Percentiles rank a stretch among this genome's conserved stretches.
These are phyloP conservation scores for Aureobasidium sp. DNA, from an alignment of 2,329 filamentous ascomycete genomes.

Conservation along the genomic window DNA sequence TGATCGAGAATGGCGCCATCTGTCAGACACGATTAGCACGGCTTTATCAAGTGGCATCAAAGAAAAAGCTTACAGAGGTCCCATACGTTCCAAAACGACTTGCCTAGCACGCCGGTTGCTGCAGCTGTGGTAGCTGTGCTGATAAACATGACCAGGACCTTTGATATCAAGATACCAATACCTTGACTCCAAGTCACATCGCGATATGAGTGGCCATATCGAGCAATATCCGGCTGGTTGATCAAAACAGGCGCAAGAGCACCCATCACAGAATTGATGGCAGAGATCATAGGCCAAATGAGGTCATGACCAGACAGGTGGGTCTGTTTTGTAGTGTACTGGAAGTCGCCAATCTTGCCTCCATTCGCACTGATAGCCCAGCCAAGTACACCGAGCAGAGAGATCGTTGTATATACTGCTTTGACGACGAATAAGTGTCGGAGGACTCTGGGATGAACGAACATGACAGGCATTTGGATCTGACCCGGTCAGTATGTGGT, in stretches of 20 bases:
- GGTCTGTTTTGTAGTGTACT: not conserved
- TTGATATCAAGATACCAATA: not conserved
- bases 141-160: not conserved
- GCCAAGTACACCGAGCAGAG: not conserved
- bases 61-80: not conserved
- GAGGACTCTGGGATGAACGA: not conserved
- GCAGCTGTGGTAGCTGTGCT: slow-evolving; percentile 1
- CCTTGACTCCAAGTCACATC: slow-evolving; percentile 4
- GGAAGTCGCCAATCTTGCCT: not conserved
- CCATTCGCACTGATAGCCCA: not conserved
- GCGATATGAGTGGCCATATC: not conserved
- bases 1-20: slow-evolving; percentile 1
- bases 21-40: not conserved
- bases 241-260: not conserved
- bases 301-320: not conserved
- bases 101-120: not conserved
- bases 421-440: not conserved
- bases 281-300: slow-evolving; percentile 4
- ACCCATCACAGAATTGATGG: slow-evolving; percentile 2
- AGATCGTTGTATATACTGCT: not conserved
- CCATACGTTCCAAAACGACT: slow-evolving; percentile 1
- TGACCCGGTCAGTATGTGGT: not conserved
- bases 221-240: slow-evolving; percentile 1
- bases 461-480: slow-evolving; percentile 4
- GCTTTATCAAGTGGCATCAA: no score